A percentile compares a stretch with the other conserved stretches of the same genome.
Conservation (phyloP, 1,139 yeast genomes). For the Trichomonascaceae sp. region DNA sequence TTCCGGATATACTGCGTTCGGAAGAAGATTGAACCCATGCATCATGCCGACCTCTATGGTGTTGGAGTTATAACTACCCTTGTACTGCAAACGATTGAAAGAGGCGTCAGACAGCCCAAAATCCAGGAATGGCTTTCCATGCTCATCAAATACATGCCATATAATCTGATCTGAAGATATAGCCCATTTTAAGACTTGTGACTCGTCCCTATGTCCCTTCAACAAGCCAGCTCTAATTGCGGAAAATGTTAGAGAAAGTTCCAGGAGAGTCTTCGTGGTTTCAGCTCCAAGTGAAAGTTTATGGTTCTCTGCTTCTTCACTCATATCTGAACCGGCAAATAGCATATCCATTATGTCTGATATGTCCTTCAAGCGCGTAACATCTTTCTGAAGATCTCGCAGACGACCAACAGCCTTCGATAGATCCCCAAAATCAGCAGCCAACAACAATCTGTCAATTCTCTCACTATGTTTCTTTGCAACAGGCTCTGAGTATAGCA, state of each 20-base stretch:
- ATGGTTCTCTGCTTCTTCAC: conserved; percentile 30
- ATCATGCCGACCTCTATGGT: conserved; percentile 54
- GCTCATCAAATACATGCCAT: conserved; percentile 61
- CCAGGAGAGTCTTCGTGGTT: conserved; percentile 49
- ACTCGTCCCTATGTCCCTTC: conserved; percentile 32
- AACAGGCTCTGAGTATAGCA: conserved; percentile 61
- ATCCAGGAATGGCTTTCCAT: conserved; percentile 62
- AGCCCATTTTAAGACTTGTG: conserved; percentile 48
- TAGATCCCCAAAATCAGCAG: conserved; percentile 64
- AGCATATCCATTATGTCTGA: conserved; percentile 22
- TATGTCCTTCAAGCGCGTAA: conserved; percentile 44
- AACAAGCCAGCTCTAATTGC: conserved; percentile 54
- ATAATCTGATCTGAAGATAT: conserved; percentile 66
- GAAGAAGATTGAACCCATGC: conserved; percentile 64
- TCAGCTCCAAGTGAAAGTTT: conserved; percentile 47
- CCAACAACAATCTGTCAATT: conserved; percentile 58
- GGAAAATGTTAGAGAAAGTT: conserved; percentile 58
- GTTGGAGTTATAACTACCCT: conserved; percentile 60
- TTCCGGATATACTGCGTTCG: conserved; percentile 62
- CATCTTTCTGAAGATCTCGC: conserved; percentile 48
- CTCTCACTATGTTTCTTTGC: conserved; percentile 52
- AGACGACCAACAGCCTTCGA: conserved; percentile 50
- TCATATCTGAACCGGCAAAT: conserved; percentile 18
- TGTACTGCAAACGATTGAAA: conserved; percentile 54
- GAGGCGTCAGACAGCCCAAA: conserved; percentile 59